Evolutionary conservation across 2,329 filamentous ascomycete genomes (phyloP), one percentile per base, ranked within the genome.

Genomic region (Fusarium keratoplasticum): DNA sequence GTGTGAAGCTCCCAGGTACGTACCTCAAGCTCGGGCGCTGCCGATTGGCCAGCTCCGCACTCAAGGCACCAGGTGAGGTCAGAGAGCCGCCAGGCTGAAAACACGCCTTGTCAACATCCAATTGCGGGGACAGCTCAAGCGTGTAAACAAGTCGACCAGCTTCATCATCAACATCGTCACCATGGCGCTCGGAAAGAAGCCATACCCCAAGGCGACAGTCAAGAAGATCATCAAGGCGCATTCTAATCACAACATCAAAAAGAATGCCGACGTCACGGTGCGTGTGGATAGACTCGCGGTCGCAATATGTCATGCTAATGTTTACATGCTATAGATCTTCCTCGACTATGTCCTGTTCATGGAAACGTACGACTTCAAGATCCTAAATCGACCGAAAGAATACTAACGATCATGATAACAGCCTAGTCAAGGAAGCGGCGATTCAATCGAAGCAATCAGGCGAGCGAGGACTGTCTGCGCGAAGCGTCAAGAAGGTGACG

Each of bases 171-270:
- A 2, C 62, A 60, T 11, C 67, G 35, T 27, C 62, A 70, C 66
- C 42, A 83, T 84, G 82, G 81, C 80, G 5, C 77, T 82, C 14
- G 87, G 90, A 25, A 91, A 92, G 79, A 96, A 95, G 77, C 87
- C 94, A 16, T 98, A 97, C 79, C 95, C 95, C 13, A 92, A 95
- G 72, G 91, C 90, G 20, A 96, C 94, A 0, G 87, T 98, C 77
- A 96, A 95, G 83, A 95, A 95, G 83, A 96, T 97, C 69, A 88
- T 97, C 79, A 98, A 97, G 84, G 95, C 94, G 20, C 95, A 97
- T 82, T 93, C 94, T 10, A 93, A 94, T 72, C 91, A 92, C 80
- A 93, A 89, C 73, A 83, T 97, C 72, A 94, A 92, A 86, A 96
- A 95, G 83, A 95, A 96, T 82, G 93, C 92, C 33, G 95, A 98